Conservation (phyloP, 2,329 filamentous ascomycete genomes). For the Monilinia polystroma region DNA sequence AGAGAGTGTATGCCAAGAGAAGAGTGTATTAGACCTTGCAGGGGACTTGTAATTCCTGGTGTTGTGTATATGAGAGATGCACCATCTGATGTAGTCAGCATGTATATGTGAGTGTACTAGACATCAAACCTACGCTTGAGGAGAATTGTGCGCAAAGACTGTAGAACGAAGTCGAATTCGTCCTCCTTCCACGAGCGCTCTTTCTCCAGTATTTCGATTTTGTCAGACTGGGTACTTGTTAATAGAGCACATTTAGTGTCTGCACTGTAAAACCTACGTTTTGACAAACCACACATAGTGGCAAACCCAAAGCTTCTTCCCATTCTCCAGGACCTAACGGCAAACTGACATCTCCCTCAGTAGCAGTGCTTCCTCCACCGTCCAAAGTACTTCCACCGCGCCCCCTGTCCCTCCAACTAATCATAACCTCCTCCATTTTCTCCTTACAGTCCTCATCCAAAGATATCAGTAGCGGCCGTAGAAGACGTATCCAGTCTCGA, state of each 20-base stretch:
- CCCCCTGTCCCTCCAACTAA: constrained; percentile 73
- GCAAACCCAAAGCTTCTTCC: constrained; percentile 84
- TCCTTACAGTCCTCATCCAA: constrained; percentile 75
- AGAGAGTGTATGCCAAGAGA: constrained; percentile 83
- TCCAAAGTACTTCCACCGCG: constrained; percentile 64
- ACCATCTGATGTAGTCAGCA: constrained; percentile 56
- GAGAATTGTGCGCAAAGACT: constrained; percentile 85
- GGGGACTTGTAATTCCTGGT: constrained; percentile 70
- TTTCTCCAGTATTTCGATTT: constrained; percentile 78
- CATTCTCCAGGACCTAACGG: constrained; percentile 87
- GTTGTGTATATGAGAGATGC: constrained; percentile 83
- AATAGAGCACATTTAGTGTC: not conserved
- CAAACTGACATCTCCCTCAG: constrained; percentile 67
- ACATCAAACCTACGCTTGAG: constrained; percentile 66
- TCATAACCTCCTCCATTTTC: constrained; percentile 84
- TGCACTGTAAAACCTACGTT: constrained; percentile 58
- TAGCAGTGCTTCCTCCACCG: constrained; percentile 54
- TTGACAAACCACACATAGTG: constrained; percentile 92
- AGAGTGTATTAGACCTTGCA: constrained; percentile 79
- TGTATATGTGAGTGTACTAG: constrained; percentile 14
- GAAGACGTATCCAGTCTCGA: constrained; percentile 81
- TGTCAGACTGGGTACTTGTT: constrained; percentile 31
- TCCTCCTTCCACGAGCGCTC: constrained; percentile 93
- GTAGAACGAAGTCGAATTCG: constrained; percentile 92
- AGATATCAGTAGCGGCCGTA: constrained; percentile 73